Percentiles rank a stretch among this genome's conserved stretches.
Conservation (phyloP, 331 rosid species). For the Saraca asoca region DNA sequence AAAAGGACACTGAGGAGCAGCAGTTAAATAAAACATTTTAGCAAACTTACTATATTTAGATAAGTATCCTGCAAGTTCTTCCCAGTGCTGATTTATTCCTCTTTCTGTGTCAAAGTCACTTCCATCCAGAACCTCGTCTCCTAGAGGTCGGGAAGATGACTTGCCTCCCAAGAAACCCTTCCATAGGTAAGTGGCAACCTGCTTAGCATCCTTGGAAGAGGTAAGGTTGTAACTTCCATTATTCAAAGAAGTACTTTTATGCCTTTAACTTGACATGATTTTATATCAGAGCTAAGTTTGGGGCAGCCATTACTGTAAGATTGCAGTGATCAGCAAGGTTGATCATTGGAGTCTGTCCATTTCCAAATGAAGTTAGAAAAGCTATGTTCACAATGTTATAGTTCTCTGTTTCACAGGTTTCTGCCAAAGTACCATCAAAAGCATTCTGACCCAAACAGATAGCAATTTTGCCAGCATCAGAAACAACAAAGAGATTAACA, state of each 20-base stretch:
- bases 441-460: conserved; percentile 22
- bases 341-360: conserved; percentile 18
- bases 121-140: neutral
- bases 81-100: conserved; percentile 3
- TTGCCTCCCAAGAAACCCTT: conserved; percentile 14
- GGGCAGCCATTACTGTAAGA: conserved; percentile 12
- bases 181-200: conserved; percentile 19
- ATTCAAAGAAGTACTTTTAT: conserved; percentile 20
- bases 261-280: conserved; percentile 26
- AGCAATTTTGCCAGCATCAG: conserved; percentile 14
- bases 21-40: conserved; percentile 25
- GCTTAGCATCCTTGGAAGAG: conserved; percentile 5
- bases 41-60: conserved; percentile 13
- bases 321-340: conserved; percentile 27
- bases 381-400: conserved; percentile 20
- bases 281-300: conserved; percentile 14
- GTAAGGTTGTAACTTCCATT: conserved; percentile 15
- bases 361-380: conserved; percentile 28
- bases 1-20: conserved; percentile 33
- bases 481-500: neutral
- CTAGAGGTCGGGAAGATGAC: conserved; percentile 14
- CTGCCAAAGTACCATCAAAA: conserved; percentile 21
- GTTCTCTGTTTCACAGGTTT: conserved; percentile 22
- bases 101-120: conserved; percentile 20
- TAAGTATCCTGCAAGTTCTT: conserved; percentile 24